Conservation (phyloP, 371 early-diverging fungal species). For the Encephalitozoon cuniculi region DNA sequence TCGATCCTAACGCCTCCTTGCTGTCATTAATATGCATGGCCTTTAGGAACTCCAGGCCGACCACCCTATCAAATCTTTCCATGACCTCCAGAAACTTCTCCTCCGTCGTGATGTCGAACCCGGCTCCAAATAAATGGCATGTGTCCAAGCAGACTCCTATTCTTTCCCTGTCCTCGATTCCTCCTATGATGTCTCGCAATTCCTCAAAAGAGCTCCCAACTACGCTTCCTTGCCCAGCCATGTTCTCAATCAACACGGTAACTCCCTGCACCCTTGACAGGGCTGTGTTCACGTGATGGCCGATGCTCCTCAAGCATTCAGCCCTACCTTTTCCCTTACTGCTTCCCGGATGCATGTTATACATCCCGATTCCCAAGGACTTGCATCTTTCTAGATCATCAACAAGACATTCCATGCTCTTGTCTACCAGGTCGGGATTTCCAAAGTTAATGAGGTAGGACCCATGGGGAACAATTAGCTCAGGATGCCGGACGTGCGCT, state of each 20-base stretch:
- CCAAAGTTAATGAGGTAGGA: conserved; percentile 66
- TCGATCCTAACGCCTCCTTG: conserved; percentile 59
- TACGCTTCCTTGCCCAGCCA: conserved; percentile 65
- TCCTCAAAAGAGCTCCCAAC: conserved; percentile 64
- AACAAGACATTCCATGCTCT: conserved; percentile 59
- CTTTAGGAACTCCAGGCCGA: conserved; percentile 64
- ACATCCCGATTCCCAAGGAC: conserved; percentile 62
- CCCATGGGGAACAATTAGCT: conserved; percentile 64
- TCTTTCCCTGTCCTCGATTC: conserved; percentile 63
- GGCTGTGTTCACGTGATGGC: conserved; percentile 63
- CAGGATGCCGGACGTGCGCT: conserved; percentile 24
- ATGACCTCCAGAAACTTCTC: conserved; percentile 62
- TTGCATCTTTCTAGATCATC: conserved; percentile 65
- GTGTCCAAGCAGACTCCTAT: conserved; percentile 68
- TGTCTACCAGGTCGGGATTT: conserved; percentile 61
- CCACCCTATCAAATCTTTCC: conserved; percentile 61
- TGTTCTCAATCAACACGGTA: conserved; percentile 65
- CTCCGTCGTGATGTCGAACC: conserved; percentile 64
- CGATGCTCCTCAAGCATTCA: conserved; percentile 60
- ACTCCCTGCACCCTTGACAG: conserved; percentile 59
- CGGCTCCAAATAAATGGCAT: conserved; percentile 66
- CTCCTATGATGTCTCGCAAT: conserved; percentile 62
- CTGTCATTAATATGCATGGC: conserved; percentile 67
- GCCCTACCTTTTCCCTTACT: conserved; percentile 60
- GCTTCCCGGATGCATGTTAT: conserved; percentile 67